phyloP scores from a whole-genome alignment of 208 protist genomes.

The Crithidia thermophila region DNA sequence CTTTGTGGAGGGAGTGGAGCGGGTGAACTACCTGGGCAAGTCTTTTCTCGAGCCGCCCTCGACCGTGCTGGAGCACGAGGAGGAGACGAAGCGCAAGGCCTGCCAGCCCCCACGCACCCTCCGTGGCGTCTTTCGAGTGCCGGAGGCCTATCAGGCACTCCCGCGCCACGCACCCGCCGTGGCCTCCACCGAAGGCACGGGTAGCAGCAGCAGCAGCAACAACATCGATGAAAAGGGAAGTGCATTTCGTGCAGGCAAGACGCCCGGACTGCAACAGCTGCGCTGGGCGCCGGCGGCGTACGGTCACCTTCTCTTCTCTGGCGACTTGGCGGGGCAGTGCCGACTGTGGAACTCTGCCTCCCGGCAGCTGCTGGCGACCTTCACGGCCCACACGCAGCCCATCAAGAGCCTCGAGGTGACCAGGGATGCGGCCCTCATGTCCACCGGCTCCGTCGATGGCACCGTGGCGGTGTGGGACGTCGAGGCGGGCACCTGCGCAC shows the following conservation, averaged over 20 bases:
- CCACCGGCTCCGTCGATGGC: conserved; percentile 91
- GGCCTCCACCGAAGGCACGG: conserved; percentile 5
- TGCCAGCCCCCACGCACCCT: conserved; percentile 56
- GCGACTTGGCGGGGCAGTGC: conserved; percentile 83
- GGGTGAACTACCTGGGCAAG: conserved; percentile 74
- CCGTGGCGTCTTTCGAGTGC: conserved; percentile 44
- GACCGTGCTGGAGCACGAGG: conserved; percentile 39
- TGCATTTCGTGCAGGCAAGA: not conserved
- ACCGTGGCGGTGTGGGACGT: conserved; percentile 95
- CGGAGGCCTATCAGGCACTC: not conserved
- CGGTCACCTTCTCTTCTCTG: conserved; percentile 95
- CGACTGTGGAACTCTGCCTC: conserved; percentile 91
- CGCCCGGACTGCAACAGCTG: conserved; percentile 84
- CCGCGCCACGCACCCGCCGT: not conserved
- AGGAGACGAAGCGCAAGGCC: conserved; percentile 18
- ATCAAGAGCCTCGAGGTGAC: conserved; percentile 93
- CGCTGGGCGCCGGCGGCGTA: conserved; percentile 90
- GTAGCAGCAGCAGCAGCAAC: not conserved
- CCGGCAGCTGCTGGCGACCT: conserved; percentile 88
- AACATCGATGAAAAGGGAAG: conserved; percentile 1
- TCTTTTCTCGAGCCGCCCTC: conserved; percentile 77
- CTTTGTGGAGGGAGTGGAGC: conserved; percentile 56
- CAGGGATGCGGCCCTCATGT: conserved; percentile 86
- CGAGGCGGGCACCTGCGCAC: conserved; percentile 77
- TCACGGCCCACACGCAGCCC: conserved; percentile 89